Evolutionary conservation across 352 stramenopile genomes (phyloP), one percentile per base, ranked within the genome.

Genomic region (Globisporangium ultimum): DNA sequence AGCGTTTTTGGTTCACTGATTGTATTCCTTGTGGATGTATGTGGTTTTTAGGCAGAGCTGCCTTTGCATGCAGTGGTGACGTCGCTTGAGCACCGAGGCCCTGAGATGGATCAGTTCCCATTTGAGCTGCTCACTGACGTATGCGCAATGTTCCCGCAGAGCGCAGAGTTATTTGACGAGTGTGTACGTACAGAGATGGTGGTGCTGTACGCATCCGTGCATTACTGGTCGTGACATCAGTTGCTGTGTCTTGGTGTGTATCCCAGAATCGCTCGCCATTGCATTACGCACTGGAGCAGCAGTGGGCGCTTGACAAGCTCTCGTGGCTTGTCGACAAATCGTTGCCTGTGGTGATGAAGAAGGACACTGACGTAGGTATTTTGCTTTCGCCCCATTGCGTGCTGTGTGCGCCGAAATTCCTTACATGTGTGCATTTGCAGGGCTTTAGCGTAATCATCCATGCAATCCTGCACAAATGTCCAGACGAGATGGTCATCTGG

Each of bases 281-380:
- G 13, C 61, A 69, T 32, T 86, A 90, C 49, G 80, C 78, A 0
- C 49, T 90, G 13, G 52, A 78, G 24, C 63, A 73, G 43, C 63
- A 43, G 1, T 88, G 78, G 80, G 45, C 22, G 6, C 34, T 63
- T 20, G 78, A 79, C 47, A 73, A 74, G 28, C 64, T 90, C 8
- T 80, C 71, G 36, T 90, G 80, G 76, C 56, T 90, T 4, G 54
- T 80, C 1, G 74, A 78, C 32, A 74, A 80, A 41, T 74, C 63
- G 22, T 24, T 75, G 12, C 38, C 32, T 13, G 55, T 55, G 32
- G 55, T 86, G 13, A 38, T 84, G 11, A 53, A 73, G 47, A 88
- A 85, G 62, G 76, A 89, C 38, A 53, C 20, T 1, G 61, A 80
- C 54, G 73, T 80, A 46, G 20, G 48, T 51, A 3, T 12, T 28